Base-by-base conservation (phyloP, 768 basidiomycete genomes). In the Dioszegia crocea region DNA sequence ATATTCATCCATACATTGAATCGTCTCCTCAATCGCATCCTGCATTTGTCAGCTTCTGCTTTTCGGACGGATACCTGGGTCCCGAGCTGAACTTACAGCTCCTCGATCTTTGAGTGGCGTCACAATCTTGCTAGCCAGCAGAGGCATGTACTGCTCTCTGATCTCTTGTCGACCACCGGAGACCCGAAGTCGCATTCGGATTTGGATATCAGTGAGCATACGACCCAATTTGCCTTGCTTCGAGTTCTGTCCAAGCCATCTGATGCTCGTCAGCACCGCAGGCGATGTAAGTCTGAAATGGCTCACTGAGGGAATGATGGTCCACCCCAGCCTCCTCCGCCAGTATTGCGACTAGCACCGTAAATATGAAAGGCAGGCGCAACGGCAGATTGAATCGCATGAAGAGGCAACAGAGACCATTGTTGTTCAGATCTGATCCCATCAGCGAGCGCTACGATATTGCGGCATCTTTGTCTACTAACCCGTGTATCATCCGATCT, bases 161-260 rank as follows among this genome's bases (percentile, higher is more conserved):
- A 98, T 90, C 76, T 98, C 94, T 5, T 81, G 76, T 77, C 88
- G 88, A 78, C 94, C 85, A 5, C 90, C 92, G 8, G 93, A 94
- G 0, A 92, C 89, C 68, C 87, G 88, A 58, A 98, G 82, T 1
- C 96, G 86, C 96, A 98, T 96, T 48, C 88, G 87, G 43, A 91
- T 88, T 76, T 98, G 94, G 10, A 97, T 85, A 59, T 99, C 96
- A 36, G 83, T 83, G 17, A 99, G 81, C 63, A 88, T 86, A 36
- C 93, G 83, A 55, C 74, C 80, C 0, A 97, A 82, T 69, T 94
- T 96, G 63, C 70, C 81, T 75, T 89, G 87, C 71, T 93, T 94
- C 57, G 96, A 98, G 77, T 98, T 98, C 73, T 98, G 91, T 9
- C 94, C 94, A 12, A 99, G 85, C 91, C 91, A 99, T 70, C 93